A percentile compares a stretch with the other conserved stretches of the same genome.
phyloP scores from a whole-genome alignment of 106 monocot genomes.

The Vanilla planifolia region DNA sequence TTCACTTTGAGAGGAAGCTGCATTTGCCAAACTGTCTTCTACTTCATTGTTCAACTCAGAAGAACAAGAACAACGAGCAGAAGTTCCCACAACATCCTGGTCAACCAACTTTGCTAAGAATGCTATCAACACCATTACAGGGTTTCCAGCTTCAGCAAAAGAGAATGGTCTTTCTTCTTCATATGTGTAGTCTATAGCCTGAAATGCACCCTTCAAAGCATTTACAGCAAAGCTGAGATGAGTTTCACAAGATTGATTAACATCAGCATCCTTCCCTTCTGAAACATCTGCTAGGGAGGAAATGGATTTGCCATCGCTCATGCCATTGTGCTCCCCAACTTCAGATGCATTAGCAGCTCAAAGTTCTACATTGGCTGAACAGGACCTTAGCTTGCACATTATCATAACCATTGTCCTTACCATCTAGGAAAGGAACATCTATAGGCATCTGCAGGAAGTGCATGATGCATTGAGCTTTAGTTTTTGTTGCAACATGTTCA shows the following conservation, averaged over 20 bases:
- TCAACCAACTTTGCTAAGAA: conserved; percentile 64
- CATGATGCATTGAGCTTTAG: conserved; percentile 87
- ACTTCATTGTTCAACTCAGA: conserved; percentile 9
- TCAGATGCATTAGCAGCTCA: conserved; percentile 18
- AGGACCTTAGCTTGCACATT: conserved; percentile 12
- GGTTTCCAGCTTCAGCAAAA: conserved; percentile 89
- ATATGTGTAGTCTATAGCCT: conserved; percentile 46
- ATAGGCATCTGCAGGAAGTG: conserved; percentile 98
- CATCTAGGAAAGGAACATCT: conserved; percentile 72
- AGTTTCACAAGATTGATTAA: conserved; percentile 19
- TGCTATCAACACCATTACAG: conserved; percentile 86
- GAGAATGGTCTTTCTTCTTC: conserved; percentile 45
- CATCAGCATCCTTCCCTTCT: conserved; percentile 24
- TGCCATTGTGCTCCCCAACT: conserved; percentile 20
- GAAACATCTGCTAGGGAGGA: conserved; percentile 19
- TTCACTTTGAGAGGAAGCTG: conserved; percentile 15
- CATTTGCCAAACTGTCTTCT: conserved; percentile 19
- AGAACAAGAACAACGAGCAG: conserved; percentile 47
- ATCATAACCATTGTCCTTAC: conserved; percentile 21
- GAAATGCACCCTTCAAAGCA: conserved; percentile 70
- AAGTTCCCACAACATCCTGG: conserved; percentile 33
- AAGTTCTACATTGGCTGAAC: conserved; percentile 16
- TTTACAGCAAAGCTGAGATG: conserved; percentile 36
- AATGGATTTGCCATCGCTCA: conserved; percentile 14
- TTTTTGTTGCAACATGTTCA: conserved; percentile 98